phyloP scores from a whole-genome alignment of 2,329 filamentous ascomycete genomes.

The Proliferodiscus dingleyae region DNA sequence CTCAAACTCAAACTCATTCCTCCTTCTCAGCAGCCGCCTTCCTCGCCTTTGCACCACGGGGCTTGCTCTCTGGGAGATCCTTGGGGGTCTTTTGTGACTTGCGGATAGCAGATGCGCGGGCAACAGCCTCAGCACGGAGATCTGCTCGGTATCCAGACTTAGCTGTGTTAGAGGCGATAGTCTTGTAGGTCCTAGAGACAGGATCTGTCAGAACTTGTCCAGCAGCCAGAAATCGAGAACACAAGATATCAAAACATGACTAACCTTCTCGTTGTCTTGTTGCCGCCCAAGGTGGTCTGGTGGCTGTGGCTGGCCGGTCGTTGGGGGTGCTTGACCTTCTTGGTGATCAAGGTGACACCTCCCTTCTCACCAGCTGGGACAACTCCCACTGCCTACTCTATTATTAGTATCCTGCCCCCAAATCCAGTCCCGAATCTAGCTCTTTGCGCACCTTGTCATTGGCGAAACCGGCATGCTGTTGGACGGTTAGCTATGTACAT shows the following conservation, averaged over 20 bases:
- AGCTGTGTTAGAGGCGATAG: slow-evolving; percentile 75
- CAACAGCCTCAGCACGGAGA: slow-evolving; percentile 71
- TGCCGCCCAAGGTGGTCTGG: slow-evolving; percentile 64
- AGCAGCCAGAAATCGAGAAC: background rate
- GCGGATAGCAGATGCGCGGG: slow-evolving; percentile 82
- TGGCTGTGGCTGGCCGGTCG: slow-evolving; percentile 65
- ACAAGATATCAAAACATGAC: slow-evolving; percentile 32
- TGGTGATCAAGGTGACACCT: slow-evolving; percentile 75
- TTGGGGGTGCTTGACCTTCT: slow-evolving; percentile 70
- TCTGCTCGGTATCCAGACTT: slow-evolving; percentile 82
- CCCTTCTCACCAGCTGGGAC: slow-evolving; percentile 70
- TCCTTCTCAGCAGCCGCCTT: slow-evolving; percentile 56
- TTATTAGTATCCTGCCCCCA: slow-evolving; percentile 18
- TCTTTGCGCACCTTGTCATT: slow-evolving; percentile 74
- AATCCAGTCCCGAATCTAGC: background rate
- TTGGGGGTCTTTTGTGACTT: slow-evolving; percentile 74
- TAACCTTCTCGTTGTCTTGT: slow-evolving; percentile 76
- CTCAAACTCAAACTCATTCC: slow-evolving; percentile 29
- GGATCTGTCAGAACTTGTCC: slow-evolving; percentile 8
- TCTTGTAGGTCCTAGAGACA: slow-evolving; percentile 72
- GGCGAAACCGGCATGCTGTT: slow-evolving; percentile 82
- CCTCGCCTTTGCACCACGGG: slow-evolving; percentile 73
- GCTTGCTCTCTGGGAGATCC: slow-evolving; percentile 67
- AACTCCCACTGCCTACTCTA: slow-evolving; percentile 68
- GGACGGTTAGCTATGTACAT: slow-evolving; percentile 11